Evolutionary conservation across 768 basidiomycete species (phyloP), one percentile per base, ranked within the genome.

Genomic region (Rhodotorula graminis): DNA sequence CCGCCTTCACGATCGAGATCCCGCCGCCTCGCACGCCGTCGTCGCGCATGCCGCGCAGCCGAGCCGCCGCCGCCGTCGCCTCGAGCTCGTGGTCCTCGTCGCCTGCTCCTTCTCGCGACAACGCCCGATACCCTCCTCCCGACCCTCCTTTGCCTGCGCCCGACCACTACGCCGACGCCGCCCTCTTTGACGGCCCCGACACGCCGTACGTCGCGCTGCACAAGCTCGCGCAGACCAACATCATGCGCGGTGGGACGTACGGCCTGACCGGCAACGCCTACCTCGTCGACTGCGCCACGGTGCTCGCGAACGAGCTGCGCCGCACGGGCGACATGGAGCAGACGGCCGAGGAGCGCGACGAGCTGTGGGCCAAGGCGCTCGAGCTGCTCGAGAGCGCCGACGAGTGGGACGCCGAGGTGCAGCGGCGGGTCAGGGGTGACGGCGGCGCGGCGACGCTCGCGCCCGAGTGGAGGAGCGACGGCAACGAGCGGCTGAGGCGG

Each of bases 261-360:
- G 72, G 72, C 27, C 44, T 73, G 23, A 69, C 67, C 50, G 72
- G 72, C 8, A 73, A 73, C 67, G 55, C 59, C 19, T 69, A 62
- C 53, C 72, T 73, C 63, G 64, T 66, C 19, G 49, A 59, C 9
- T 52, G 64, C 25, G 66, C 72, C 2, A 29, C 1, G 14, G 52
- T 37, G 58, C 49, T 72, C 40, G 4, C 50, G 11, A 3, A n/a
- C n/a, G 25, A 19, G 57, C 56, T 64, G 46, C 19, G 53, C 46
- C 37, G 37, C 37, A 37, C 5, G 5, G 37, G 37, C 37, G 37
- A 37, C 37, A n/a, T n/a, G n/a, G 37, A 37, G 37, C 37, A 5
- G 37, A 37, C 37, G 37, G 5, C 37, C n/a, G 37, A 27, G n/a
- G 59, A 1, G 31, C n/a, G 2, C 12, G 44, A 44, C 2, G 18